Evolutionary conservation across 768 basidiomycete species (phyloP).

Genomic region (Lentinula detonsa): DNA sequence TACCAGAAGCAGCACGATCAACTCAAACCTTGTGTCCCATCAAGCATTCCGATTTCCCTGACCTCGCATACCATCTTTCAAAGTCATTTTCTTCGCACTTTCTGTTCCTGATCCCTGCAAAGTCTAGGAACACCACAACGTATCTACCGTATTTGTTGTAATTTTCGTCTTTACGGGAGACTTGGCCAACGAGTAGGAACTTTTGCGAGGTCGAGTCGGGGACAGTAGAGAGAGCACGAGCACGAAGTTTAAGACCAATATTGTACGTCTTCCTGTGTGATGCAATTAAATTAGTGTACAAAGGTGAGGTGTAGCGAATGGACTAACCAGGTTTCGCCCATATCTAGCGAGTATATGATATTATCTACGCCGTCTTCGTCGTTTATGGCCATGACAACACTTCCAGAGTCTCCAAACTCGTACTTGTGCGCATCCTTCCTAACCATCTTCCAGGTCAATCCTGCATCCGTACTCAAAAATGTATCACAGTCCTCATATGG

Average conservation of each 20-base stretch:
- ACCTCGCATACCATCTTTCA: conserved; percentile 84
- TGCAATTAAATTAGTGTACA: not conserved
- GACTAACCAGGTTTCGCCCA: conserved; percentile 80
- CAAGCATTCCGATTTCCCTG: conserved; percentile 61
- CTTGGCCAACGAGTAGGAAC: conserved; percentile 82
- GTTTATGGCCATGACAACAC: conserved; percentile 74
- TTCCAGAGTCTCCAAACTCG: conserved; percentile 90
- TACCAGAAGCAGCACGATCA: not conserved
- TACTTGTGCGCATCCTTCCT: conserved; percentile 79
- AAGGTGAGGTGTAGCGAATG: not conserved
- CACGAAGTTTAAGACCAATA: conserved; percentile 64
- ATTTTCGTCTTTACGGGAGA: conserved; percentile 53
- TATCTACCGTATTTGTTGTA: conserved; percentile 46
- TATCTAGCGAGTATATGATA: conserved; percentile 75
- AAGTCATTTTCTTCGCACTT: conserved; percentile 73
- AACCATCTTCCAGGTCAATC: conserved; percentile 80
- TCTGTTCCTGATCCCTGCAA: conserved; percentile 56
- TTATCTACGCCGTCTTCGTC: conserved; percentile 74
- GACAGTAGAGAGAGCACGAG: conserved; percentile 77
- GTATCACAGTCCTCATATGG: conserved; percentile 88
- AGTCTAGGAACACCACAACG: conserved; percentile 79
- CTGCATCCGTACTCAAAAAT: conserved; percentile 88
- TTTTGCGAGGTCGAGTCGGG: conserved; percentile 97
- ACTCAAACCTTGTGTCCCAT: conserved; percentile 86
- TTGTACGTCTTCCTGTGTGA: conserved; percentile 59